Base-by-base conservation (phyloP, 1,284 basidiomycete species). In the Neolentinus lepideus region DNA sequence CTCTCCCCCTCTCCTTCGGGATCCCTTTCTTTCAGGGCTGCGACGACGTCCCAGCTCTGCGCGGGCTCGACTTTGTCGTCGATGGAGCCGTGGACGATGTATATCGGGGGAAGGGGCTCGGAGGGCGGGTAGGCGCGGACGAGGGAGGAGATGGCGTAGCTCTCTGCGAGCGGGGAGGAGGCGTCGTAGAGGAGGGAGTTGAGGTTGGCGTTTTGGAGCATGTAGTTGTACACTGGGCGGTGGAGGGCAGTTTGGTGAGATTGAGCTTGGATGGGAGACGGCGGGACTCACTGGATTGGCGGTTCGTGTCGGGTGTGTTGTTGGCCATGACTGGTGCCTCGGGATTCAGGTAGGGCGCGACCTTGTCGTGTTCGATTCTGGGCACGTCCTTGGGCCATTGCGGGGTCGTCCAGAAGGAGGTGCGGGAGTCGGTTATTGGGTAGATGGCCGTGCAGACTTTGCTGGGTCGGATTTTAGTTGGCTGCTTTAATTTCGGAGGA, bases 331-430 rank as follows among this genome's bases (percentile, higher is more conserved):
- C 69, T 33, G 58, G 54, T 8, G 61, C 61, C 2, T 58, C 52
- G 0, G 70, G 67, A 55, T 72, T 61, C 3, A 71, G 46, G 48
- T 68, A 74, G 2, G 65, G 54, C 19, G 62, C 64, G 4, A 74
- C 65, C 48, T 72, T 68, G 2, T 61, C 62, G 0, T 59, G 47
- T 1, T 61, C 58, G 24, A 74, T 68, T 0, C 69, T 58, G 1
- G 62, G 62, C 2, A 71, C 66, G 38, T 21, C 38, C 38, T 21
- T 43, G 1, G 69, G 69, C 16, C 60, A 56, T 51, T 74, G 69
- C 56, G 65, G 66, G 1, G 63, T 67, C n/a, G 63, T 67, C 72
- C 72, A 74, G 56, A 74, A 74, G 2, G 64, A 61, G 60, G 71
- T 69, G 12, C 61, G 53, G 3, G 69, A 52, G 53, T 71, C 69